These are phyloP conservation scores for Medicago arabica DNA, from an alignment of 306 rosid species.

Conservation along the genomic window DNA sequence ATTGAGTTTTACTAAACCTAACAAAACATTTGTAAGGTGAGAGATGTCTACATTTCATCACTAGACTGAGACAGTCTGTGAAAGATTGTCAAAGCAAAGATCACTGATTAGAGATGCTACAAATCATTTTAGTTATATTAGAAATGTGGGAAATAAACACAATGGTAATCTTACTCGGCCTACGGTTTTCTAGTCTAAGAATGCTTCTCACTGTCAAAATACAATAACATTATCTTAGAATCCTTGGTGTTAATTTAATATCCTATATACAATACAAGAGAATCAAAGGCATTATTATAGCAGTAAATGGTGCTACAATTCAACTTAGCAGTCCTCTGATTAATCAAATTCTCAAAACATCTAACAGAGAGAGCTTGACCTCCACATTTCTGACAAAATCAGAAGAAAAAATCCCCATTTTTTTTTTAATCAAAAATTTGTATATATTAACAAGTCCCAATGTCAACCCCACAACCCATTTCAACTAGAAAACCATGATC, in stretches of 20 bases:
- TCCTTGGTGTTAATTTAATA: not conserved
- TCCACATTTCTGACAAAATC: constrained; percentile 1
- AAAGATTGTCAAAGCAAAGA: not conserved
- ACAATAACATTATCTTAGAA: constrained; percentile 21
- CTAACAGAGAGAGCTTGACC: not conserved
- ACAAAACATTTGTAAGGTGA: not conserved
- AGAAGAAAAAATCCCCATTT: not conserved
- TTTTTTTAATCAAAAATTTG: not conserved
- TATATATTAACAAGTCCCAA: too few relatives aligned
- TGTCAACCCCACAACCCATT: too few relatives aligned
- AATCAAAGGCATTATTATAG: not conserved
- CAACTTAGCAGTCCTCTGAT: not conserved
- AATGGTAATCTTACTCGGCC: too few relatives aligned
- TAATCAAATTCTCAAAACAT: not conserved
- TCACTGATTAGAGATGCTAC: not conserved
- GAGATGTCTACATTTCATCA: not conserved
- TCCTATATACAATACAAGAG: not conserved
- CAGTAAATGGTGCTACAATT: not conserved
- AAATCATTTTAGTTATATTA: not conserved
- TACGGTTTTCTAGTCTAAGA: constrained; percentile 21
- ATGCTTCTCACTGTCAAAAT: constrained; percentile 10
- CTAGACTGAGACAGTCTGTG: too few relatives aligned
- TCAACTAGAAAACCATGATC: not conserved
- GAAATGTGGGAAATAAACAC: too few relatives aligned
- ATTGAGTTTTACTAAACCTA: not conserved